Evolutionary conservation across 1,284 basidiomycete species (phyloP).

Genomic region (Trametes polyzona): DNA sequence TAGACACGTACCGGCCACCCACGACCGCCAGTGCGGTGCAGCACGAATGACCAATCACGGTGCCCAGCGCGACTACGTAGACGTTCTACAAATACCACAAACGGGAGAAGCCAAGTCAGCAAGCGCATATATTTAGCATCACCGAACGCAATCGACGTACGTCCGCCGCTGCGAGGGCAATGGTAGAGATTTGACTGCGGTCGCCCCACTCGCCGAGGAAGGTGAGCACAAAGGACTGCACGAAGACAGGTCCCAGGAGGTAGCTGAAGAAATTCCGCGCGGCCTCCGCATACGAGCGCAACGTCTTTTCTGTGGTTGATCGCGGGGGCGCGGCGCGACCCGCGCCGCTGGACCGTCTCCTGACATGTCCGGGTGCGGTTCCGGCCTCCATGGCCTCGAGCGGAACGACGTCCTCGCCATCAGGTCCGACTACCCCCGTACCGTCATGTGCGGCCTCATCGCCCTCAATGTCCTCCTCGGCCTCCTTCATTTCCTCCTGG

Average conservation of each 20-base stretch:
- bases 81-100: conserved; percentile 54
- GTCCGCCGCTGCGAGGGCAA: conserved; percentile 94
- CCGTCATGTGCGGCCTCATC: conserved; percentile 60
- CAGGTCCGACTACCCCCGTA: conserved; percentile 35
- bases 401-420: conserved; percentile 50
- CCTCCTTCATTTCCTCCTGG: conserved; percentile 91
- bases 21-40: conserved; percentile 92
- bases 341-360: conserved; percentile 21
- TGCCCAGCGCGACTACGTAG: conserved; percentile 86
- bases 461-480: conserved; percentile 85
- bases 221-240: conserved; percentile 93
- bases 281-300: conserved; percentile 59
- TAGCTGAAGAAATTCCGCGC: conserved; percentile 83
- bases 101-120: conserved; percentile 11
- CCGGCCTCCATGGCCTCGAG: conserved; percentile 64
- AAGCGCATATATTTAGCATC: conserved; percentile 8
- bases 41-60: conserved; percentile 85
- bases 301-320: conserved; percentile 24
- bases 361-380: conserved; percentile 17
- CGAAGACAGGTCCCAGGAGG: conserved; percentile 90
- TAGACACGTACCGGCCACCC: conserved; percentile 89
- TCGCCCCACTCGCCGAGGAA: conserved; percentile 99
- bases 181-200: conserved; percentile 96
- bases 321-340: conserved; percentile 13
- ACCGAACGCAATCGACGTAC: conserved; percentile 46